phyloP scores from a whole-genome alignment of 1,284 basidiomycete genomes.

The Amylostereum chailletii region DNA sequence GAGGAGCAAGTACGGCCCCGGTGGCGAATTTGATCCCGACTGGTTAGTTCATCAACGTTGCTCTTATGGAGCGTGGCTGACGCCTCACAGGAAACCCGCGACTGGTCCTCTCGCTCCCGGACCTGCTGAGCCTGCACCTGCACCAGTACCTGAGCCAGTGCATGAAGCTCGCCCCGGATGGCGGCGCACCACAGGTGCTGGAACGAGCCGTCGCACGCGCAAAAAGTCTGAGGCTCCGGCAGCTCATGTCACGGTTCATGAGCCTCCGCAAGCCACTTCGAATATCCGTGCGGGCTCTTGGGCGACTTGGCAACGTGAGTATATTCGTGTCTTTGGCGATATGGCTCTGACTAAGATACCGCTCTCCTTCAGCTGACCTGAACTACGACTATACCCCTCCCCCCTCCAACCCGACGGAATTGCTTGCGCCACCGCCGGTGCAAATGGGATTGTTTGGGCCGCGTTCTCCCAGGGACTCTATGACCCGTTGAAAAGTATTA shows the following conservation, averaged over 20 bases:
- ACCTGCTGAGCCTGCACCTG: conserved; percentile 19
- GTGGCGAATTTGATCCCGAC: conserved; percentile 67
- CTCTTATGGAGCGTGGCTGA: conserved; percentile 5
- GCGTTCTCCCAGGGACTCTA: conserved; percentile 34
- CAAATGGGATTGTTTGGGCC: conserved; percentile 56
- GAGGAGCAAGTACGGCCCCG: conserved; percentile 64
- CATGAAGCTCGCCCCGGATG: conserved; percentile 15
- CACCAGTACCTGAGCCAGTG: conserved; percentile 13
- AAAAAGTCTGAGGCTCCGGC: conserved; percentile 8
- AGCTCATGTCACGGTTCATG: conserved; percentile 7
- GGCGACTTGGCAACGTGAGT: conserved; percentile 66
- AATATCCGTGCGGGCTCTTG: conserved; percentile 28
- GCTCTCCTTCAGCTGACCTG: conserved; percentile 25
- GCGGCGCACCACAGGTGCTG: conserved; percentile 1
- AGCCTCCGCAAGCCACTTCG: background rate
- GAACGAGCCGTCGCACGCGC: background rate
- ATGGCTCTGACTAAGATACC: conserved; percentile 5
- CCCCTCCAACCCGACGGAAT: conserved; percentile 37
- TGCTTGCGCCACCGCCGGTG: conserved; percentile 40
- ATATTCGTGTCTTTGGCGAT: conserved; percentile 3
- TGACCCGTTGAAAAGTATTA: background rate
- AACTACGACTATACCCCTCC: conserved; percentile 38
- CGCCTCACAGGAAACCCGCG: conserved; percentile 35
- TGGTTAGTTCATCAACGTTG: conserved; percentile 36
- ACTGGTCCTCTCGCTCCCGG: conserved; percentile 31